phyloP scores from a whole-genome alignment of 805 yeast species.

The Phaffomyces opuntiae region DNA sequence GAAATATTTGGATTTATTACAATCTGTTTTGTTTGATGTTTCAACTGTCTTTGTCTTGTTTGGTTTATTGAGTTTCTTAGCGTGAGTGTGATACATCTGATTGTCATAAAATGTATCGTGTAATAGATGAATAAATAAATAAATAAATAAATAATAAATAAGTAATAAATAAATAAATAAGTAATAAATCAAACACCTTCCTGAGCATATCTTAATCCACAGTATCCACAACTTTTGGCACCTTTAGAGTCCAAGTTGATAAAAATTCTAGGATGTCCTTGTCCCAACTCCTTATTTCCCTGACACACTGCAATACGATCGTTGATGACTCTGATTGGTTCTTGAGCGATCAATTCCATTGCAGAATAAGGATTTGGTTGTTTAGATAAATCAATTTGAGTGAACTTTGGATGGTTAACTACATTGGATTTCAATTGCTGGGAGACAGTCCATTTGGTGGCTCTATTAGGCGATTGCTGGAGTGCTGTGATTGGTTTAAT shows the following conservation, averaged over 20 bases:
- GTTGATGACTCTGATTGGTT: slow-evolving; percentile 58
- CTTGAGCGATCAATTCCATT: slow-evolving; percentile 70
- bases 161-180: slow-evolving; percentile 1
- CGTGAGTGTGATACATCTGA: not conserved
- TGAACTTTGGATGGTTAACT: slow-evolving; percentile 35
- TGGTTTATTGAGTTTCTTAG: slow-evolving; percentile 15
- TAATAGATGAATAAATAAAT: slow-evolving; percentile 7
- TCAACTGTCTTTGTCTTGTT: slow-evolving; percentile 16
- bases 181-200: slow-evolving; percentile 11
- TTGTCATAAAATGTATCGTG: not conserved
- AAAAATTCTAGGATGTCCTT: slow-evolving; percentile 80
- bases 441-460: slow-evolving; percentile 60
- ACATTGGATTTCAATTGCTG: slow-evolving; percentile 32
- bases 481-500: too few species aligned
- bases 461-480: slow-evolving; percentile 74
- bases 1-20: slow-evolving; percentile 20
- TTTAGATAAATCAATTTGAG: slow-evolving; percentile 55
- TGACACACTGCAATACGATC: slow-evolving; percentile 72
- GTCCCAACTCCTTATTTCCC: slow-evolving; percentile 65
- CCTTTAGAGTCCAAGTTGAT: slow-evolving; percentile 76
- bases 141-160: slow-evolving; percentile 2
- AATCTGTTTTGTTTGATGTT: slow-evolving; percentile 19
- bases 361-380: slow-evolving; percentile 84
- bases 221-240: slow-evolving; percentile 71
- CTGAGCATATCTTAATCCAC: slow-evolving; percentile 56